These are phyloP conservation scores for Haplographium delicatum DNA, from an alignment of 495 filamentous ascomycete genomes.

Conservation along the genomic window DNA sequence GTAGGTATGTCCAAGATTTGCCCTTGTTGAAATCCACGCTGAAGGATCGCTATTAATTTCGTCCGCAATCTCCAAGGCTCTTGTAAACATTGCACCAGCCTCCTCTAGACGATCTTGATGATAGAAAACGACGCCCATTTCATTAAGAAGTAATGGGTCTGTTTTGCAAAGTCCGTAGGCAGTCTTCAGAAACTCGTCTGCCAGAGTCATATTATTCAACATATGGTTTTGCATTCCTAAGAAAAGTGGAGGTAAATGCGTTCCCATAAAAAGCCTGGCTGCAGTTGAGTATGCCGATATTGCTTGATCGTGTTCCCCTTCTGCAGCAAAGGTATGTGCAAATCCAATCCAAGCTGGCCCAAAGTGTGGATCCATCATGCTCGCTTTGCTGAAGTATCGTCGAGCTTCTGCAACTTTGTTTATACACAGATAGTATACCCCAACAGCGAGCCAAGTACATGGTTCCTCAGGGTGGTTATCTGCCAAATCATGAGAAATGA, in stretches of 20 bases:
- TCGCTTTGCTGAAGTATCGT: slow-evolving; percentile 93
- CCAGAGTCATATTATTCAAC: slow-evolving; percentile 88
- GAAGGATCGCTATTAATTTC: slow-evolving; percentile 75
- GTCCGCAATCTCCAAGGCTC: slow-evolving; percentile 68
- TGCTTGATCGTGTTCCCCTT: slow-evolving; percentile 97
- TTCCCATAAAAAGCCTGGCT: slow-evolving; percentile 91
- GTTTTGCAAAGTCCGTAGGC: slow-evolving; percentile 70
- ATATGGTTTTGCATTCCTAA: slow-evolving; percentile 97
- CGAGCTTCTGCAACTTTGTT: slow-evolving; percentile 88
- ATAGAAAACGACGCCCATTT: slow-evolving; percentile 90
- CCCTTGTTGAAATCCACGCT: slow-evolving; percentile 82
- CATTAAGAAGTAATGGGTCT: slow-evolving; percentile 90
- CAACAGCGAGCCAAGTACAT: slow-evolving; percentile 87
- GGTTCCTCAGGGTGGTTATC: slow-evolving; percentile 89
- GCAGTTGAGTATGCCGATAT: slow-evolving; percentile 97
- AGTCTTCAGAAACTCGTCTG: slow-evolving; percentile 90
- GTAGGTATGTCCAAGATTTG: slow-evolving; percentile 84
- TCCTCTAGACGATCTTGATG: slow-evolving; percentile 76
- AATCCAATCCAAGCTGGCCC: slow-evolving; percentile 99
- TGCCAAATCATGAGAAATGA: slow-evolving; percentile 90
- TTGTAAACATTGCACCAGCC: slow-evolving; percentile 66
- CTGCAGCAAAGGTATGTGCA: slow-evolving; percentile 99
- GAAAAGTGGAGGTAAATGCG: slow-evolving; percentile 93
- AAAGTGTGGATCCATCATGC: slow-evolving; percentile 95
- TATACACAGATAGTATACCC: slow-evolving; percentile 89